Percentiles rank a stretch among this genome's conserved stretches.
phyloP scores from a whole-genome alignment of 2,329 filamentous ascomycete species.

The Fusarium oligoseptatum region DNA sequence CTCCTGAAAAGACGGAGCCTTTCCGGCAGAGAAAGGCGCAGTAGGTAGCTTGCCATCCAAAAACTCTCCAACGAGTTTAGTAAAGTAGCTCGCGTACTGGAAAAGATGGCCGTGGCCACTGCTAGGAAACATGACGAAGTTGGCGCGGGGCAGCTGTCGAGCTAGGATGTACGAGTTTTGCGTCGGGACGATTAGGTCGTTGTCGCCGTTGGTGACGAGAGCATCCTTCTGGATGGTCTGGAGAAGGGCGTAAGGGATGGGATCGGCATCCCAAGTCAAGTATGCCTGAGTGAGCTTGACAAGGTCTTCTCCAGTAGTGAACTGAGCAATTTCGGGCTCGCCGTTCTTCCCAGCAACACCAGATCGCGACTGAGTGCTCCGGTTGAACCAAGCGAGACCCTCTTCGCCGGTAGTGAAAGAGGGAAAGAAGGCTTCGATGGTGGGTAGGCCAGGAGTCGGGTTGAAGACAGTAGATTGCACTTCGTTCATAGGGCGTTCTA shows the following conservation, averaged over 20 bases:
- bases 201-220: conserved; percentile 5
- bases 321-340: conserved; percentile 2
- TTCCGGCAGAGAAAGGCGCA: neutral
- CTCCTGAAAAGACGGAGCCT: neutral
- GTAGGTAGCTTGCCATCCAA: conserved; percentile 3
- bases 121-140: conserved; percentile 9
- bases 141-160: conserved; percentile 6
- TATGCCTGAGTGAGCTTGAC: conserved; percentile 9
- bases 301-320: conserved; percentile 1
- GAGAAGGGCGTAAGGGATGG: conserved; percentile 2
- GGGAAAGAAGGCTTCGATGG: neutral
- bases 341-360: neutral
- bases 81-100: conserved; percentile 5
- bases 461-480: conserved; percentile 8
- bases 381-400: neutral
- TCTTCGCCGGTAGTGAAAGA: neutral
- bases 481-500: conserved; percentile 7
- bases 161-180: conserved; percentile 7
- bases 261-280: conserved; percentile 6
- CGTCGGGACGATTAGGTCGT: conserved; percentile 8
- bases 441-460: neutral
- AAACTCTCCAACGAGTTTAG: conserved; percentile 8
- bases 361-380: neutral
- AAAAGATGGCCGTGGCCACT: conserved; percentile 10
- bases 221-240: conserved; percentile 12